Conservation (phyloP, 352 stramenopile species). For the Phytophthora tubulina region DNA sequence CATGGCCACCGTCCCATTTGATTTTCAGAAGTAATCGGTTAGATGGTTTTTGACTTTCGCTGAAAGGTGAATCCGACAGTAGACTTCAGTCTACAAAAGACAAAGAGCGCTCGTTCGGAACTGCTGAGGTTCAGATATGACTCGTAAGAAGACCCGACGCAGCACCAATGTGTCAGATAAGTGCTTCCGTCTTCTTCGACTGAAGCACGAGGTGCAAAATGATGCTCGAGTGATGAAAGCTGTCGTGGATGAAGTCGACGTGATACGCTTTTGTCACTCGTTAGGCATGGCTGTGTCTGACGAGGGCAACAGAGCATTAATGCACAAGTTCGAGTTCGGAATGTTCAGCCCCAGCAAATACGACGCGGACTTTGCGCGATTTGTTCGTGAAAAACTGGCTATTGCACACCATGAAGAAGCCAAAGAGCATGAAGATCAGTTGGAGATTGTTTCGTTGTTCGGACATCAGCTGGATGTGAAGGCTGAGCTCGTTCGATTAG, state of each 20-base stretch:
- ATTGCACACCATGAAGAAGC: neutral
- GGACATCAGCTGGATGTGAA: slow-evolving; percentile 65
- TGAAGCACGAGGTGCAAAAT: slow-evolving; percentile 59
- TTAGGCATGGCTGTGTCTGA: slow-evolving; percentile 50
- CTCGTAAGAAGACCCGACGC: slow-evolving; percentile 12
- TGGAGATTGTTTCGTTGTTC: slow-evolving; percentile 62
- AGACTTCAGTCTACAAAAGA: slow-evolving; percentile 63
- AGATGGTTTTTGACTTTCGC: too few relatives aligned
- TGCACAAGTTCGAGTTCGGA: slow-evolving; percentile 54
- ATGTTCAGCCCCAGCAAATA: slow-evolving; percentile 58
- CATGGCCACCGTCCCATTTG: slow-evolving; percentile 81
- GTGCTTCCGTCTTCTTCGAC: slow-evolving; percentile 66
- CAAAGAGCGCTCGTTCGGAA: too few relatives aligned
- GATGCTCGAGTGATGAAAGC: slow-evolving; percentile 70
- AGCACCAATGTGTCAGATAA: slow-evolving; percentile 9
- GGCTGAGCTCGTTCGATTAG: slow-evolving; percentile 46
- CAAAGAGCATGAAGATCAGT: slow-evolving; percentile 2
- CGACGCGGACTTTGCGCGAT: slow-evolving; percentile 68
- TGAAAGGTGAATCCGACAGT: too few relatives aligned
- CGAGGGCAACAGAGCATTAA: slow-evolving; percentile 23
- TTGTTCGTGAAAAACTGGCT: slow-evolving; percentile 58
- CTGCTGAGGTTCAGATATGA: slow-evolving; percentile 18
- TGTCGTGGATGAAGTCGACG: slow-evolving; percentile 70
- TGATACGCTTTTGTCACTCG: slow-evolving; percentile 64
- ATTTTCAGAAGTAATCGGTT: too few relatives aligned